A percentile compares a stretch with the other conserved stretches of the same genome.
Evolutionary conservation across 345 rosid genomes (phyloP).

Genomic region (Populus nigra): DNA sequence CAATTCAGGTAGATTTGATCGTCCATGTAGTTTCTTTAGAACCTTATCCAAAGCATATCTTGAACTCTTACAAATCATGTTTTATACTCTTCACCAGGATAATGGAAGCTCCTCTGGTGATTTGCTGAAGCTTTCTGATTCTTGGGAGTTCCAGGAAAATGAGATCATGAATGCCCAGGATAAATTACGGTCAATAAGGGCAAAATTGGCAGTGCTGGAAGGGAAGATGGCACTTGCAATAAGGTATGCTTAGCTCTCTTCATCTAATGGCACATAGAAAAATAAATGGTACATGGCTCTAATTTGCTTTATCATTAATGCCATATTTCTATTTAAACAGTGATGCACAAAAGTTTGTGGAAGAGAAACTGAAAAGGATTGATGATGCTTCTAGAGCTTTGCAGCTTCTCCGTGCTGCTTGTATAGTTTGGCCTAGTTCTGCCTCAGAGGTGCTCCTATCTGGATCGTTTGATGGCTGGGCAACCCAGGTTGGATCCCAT

Average conservation of each 20-base stretch:
- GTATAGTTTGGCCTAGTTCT: conserved; percentile 79
- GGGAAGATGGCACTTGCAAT: conserved; percentile 87
- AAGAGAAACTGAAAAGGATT: conserved; percentile 68
- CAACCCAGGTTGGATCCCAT: conserved; percentile 60
- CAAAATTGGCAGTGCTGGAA: conserved; percentile 76
- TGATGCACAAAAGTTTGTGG: conserved; percentile 63
- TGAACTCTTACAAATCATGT: conserved; percentile 19
- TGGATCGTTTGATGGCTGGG: conserved; percentile 97
- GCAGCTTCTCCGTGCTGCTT: conserved; percentile 57
- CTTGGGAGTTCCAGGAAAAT: conserved; percentile 80
- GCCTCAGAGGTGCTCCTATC: conserved; percentile 79
- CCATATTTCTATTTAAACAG: conserved; percentile 36
- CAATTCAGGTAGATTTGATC: background rate
- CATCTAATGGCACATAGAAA: conserved; percentile 2
- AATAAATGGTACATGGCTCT: background rate
- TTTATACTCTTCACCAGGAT: conserved; percentile 31
- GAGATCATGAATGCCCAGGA: conserved; percentile 65
- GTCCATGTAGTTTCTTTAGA: background rate
- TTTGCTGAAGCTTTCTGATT: conserved; percentile 62
- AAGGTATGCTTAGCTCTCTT: conserved; percentile 41
- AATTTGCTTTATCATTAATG: conserved; percentile 8
- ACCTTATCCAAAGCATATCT: background rate
- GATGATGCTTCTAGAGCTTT: conserved; percentile 65
- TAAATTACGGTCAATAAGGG: conserved; percentile 73
- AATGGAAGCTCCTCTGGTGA: conserved; percentile 33